These are phyloP conservation scores for Sugiyamaella mastotermitis DNA, from an alignment of 805 yeast species.

Conservation along the genomic window DNA sequence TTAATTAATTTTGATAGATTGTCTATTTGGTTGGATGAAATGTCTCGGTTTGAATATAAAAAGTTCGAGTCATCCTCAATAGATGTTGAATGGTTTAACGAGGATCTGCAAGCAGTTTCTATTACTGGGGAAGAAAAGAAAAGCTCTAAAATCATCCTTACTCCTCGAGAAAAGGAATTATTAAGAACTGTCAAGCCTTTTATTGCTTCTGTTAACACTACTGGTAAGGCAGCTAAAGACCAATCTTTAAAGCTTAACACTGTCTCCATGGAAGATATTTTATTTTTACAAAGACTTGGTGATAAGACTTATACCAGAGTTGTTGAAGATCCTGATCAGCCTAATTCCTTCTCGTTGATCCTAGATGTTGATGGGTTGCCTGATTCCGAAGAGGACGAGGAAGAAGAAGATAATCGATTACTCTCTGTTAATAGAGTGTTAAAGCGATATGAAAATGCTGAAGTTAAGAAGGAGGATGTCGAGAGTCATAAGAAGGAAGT, in stretches of 20 bases:
- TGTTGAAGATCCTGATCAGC: constrained; percentile 14
- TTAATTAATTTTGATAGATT: constrained; percentile 69
- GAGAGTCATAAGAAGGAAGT: constrained; percentile 47
- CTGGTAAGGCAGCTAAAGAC: constrained; percentile 8
- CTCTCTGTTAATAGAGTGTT: constrained; percentile 52
- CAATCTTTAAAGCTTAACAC: not conserved
- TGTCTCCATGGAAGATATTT: constrained; percentile 13
- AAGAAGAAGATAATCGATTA: constrained; percentile 45
- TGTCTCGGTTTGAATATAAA: constrained; percentile 76
- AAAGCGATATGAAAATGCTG: constrained; percentile 34
- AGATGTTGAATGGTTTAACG: constrained; percentile 88
- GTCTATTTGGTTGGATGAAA: constrained; percentile 64
- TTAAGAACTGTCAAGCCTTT: constrained; percentile 44
- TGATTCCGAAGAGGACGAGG: constrained; percentile 63
- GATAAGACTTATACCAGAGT: constrained; percentile 23
- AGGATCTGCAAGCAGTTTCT: constrained; percentile 52
- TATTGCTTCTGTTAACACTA: constrained; percentile 29
- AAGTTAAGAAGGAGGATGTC: constrained; percentile 19
- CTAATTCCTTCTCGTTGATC: constrained; percentile 11
- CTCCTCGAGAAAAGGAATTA: constrained; percentile 57
- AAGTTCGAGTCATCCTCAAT: constrained; percentile 76
- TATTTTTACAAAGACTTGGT: constrained; percentile 24
- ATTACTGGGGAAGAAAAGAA: constrained; percentile 43
- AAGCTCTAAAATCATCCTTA: constrained; percentile 54
- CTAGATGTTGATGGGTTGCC: constrained; percentile 62